Evolutionary conservation across 2,329 filamentous ascomycete species (phyloP).

Genomic region (Fusarium sp.): DNA sequence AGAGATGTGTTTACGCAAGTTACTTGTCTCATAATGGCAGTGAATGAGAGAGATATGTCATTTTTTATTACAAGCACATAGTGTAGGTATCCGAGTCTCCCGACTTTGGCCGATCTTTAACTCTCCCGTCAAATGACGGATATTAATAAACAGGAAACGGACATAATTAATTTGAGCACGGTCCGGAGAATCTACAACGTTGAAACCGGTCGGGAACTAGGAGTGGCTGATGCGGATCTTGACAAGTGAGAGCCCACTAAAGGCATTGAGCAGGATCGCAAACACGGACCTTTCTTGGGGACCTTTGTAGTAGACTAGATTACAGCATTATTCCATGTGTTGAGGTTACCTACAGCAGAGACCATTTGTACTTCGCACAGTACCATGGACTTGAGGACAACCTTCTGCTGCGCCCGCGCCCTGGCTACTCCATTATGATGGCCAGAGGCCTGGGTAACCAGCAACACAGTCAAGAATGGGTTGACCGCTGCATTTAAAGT

Average conservation of each 20-base stretch:
- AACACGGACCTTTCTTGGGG: constrained; percentile 13
- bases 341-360: too few relatives aligned
- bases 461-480: too few relatives aligned
- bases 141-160: not conserved
- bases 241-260: not conserved
- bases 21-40: not conserved
- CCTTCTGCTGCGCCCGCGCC: too few relatives aligned
- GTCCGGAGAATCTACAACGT: constrained; percentile 15
- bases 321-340: too few relatives aligned
- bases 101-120: constrained; percentile 43
- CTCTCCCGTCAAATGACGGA: not conserved
- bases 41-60: not conserved
- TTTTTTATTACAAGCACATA: not conserved
- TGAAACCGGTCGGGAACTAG: constrained; percentile 19
- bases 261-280: constrained; percentile 16
- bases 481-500: too few relatives aligned
- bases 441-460: too few relatives aligned
- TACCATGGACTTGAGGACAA: too few relatives aligned
- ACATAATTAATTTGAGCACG: constrained; percentile 14
- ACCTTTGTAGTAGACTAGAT: not conserved
- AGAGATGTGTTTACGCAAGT: constrained; percentile 22
- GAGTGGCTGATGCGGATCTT: constrained; percentile 36
- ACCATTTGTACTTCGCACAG: too few relatives aligned
- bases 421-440: too few relatives aligned
- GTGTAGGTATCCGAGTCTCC: not conserved